A percentile compares a stretch with the other conserved stretches of the same genome.
These are phyloP conservation scores for Cyclocybe aegerita DNA, from an alignment of 768 basidiomycete genomes.

Conservation along the genomic window DNA sequence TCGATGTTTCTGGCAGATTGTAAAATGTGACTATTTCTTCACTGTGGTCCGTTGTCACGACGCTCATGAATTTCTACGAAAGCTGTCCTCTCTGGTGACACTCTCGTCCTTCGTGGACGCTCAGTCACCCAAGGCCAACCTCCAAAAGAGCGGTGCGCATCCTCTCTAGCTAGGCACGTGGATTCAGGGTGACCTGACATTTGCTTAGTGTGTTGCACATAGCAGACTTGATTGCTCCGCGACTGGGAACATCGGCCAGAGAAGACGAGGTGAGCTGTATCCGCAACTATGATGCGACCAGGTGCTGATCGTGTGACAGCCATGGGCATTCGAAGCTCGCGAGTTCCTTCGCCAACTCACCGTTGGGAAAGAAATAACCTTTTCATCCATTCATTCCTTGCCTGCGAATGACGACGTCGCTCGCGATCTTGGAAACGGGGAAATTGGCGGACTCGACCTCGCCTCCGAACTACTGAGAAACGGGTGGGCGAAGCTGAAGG, in stretches of 20 bases:
- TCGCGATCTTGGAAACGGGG: slow-evolving; percentile 78
- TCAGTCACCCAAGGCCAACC: slow-evolving; percentile 81
- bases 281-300: neutral
- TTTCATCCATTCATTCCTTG: slow-evolving; percentile 78
- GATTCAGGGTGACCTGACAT: slow-evolving; percentile 4
- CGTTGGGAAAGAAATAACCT: slow-evolving; percentile 90
- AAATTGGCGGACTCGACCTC: slow-evolving; percentile 72
- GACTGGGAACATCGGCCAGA: slow-evolving; percentile 76
- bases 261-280: slow-evolving; percentile 76
- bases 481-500: slow-evolving; percentile 95
- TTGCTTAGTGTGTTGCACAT: slow-evolving; percentile 77
- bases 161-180: neutral
- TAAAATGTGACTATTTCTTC: slow-evolving; percentile 50
- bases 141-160: slow-evolving; percentile 80
- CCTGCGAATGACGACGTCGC: slow-evolving; percentile 72
- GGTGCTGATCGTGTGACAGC: slow-evolving; percentile 40
- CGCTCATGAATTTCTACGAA: slow-evolving; percentile 15
- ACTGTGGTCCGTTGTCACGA: neutral
- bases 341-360: slow-evolving; percentile 84
- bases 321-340: slow-evolving; percentile 90
- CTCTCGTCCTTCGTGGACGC: slow-evolving; percentile 78
- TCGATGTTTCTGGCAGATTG: slow-evolving; percentile 37
- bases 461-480: slow-evolving; percentile 74
- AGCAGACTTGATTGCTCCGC: slow-evolving; percentile 82
- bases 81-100: slow-evolving; percentile 92